Evolutionary conservation across 371 early-diverging fungal species (phyloP), one percentile per base, ranked within the genome.

Genomic region (Mortierella sp.): DNA sequence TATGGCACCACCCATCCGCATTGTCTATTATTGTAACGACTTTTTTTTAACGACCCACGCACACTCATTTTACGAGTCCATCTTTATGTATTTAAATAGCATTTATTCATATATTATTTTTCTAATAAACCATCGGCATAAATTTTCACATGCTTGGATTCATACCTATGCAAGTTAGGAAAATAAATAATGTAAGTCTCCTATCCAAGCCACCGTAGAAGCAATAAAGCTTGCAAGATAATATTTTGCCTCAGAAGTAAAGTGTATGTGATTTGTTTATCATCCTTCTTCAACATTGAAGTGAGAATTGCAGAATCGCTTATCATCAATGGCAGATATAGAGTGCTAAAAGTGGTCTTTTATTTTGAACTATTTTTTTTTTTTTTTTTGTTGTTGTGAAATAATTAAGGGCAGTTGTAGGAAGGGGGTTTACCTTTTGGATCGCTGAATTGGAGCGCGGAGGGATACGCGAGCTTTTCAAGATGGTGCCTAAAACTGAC

Each of bases 291-390:
- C 78, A 70, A 77, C 72, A 47, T 67, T 73, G 78, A 70, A 78
- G 69, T 78, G 51, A 68, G 78, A 78, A 78, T 78, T 78, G 78
- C 78, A 78, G 78, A 78, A 78, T 78, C 78, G 68, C 69, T 62
- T 73, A 49, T 78, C 78, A 78, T 78, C 78, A 54, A 64, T 37
- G 78, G 78, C 69, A 67, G 62, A 55, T 11, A 14, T 11, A 9
- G 28, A 28, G 2, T n/a, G n/a, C 18, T n/a, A 18, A 18, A 51
- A 51, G 18, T 3, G 18, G 51, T 18, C 51, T 51, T 55, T 45
- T 65, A 57, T 66, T 35, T 57, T 55, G 24, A 40, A 18, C 22
- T 51, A 59, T 68, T 37, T 49, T 51, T n/a, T n/a, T n/a, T n/a
- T n/a, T n/a, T n/a, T n/a, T n/a, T n/a, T 45, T 66, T 66, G 47